A percentile compares a stretch with the other conserved stretches of the same genome.
phyloP scores from a whole-genome alignment of 345 rosid genomes.

The Kandelia obovata region DNA sequence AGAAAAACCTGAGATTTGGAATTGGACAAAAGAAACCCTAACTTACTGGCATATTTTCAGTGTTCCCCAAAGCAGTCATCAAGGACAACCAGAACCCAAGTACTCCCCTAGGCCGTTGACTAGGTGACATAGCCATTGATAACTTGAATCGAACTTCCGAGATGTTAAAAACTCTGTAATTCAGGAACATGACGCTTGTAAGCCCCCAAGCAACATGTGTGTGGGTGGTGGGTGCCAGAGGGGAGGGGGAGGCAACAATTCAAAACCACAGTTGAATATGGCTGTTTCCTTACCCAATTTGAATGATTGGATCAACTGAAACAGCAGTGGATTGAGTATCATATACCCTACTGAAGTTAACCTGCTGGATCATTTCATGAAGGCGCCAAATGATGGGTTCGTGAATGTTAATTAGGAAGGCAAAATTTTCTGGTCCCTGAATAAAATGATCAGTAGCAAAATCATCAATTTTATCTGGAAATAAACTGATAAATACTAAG shows the following conservation, averaged over 20 bases:
- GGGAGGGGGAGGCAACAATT: constrained; percentile 6
- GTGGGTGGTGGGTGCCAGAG: neutral
- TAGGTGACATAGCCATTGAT: constrained; percentile 94
- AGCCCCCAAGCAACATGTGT: constrained; percentile 8
- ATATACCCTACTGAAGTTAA: constrained; percentile 64
- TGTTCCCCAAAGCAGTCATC: constrained; percentile 98
- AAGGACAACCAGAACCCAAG: constrained; percentile 98
- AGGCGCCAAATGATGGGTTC: constrained; percentile 99
- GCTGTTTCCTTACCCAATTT: constrained; percentile 63
- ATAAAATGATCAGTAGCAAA: constrained; percentile 19
- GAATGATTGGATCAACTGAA: constrained; percentile 93
- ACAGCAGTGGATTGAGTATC: constrained; percentile 71
- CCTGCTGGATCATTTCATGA: constrained; percentile 93
- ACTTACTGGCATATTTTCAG: constrained; percentile 96
- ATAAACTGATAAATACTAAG: neutral
- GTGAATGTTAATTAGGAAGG: constrained; percentile 86
- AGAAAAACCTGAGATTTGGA: neutral
- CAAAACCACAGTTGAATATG: constrained; percentile 1
- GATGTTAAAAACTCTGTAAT: constrained; percentile 70
- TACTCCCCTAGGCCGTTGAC: constrained; percentile 93
- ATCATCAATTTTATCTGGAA: constrained; percentile 5
- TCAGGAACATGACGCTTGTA: constrained; percentile 16
- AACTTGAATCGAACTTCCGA: constrained; percentile 91
- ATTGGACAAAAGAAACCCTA: neutral
- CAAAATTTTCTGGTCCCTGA: constrained; percentile 79